Base-by-base conservation (phyloP, 2,329 filamentous ascomycete species). In the Botrytis medusae region DNA sequence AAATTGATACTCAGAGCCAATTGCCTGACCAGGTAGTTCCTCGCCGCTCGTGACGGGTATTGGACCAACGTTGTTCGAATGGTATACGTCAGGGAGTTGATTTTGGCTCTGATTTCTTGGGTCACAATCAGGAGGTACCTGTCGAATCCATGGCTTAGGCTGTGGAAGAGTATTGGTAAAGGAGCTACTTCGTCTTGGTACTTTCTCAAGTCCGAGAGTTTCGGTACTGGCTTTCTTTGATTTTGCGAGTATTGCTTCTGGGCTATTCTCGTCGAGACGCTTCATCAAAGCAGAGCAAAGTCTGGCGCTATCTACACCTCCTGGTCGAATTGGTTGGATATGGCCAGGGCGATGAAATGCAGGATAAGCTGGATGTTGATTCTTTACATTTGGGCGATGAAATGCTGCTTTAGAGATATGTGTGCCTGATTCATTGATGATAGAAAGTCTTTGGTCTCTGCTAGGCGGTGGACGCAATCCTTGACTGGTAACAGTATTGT, bases 251-350 rank as follows among this genome's bases (percentile, higher is more conserved):
- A 76, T 79, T 44, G 75, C 65, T 59, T 77, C 73, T 12, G 79
- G 78, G 37, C 82, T 82, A 2, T 82, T 83, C 18, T 85, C 83
- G 16, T 84, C 81, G 60, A 89, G 80, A 48, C 85, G 84, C 74
- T 87, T 87, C 82, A 92, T 88, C n/a, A 92, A 82, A 1, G 89
- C 90, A 9, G 88, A 89, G 77, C 90, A 92, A 4, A 92, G 85
- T 51, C 87, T 85, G 57, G 89, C 85, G 74, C 87, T 89, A 73
- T 90, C 85, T 37, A 89, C 82, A 0, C 82, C 77, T 70, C 77
- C 74, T 29, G 72, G 61, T 16, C 72, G 65, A 37, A 76, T 75
- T 40, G 42, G 25, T 40, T 74, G 71, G 14, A 71, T 68, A 62
- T 75, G 64, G 29, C 57, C 71, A 18, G 74, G 74, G 40, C 69